These are phyloP conservation scores for Pythium angustatum DNA, from an alignment of 352 stramenopile genomes.

Conservation along the genomic window DNA sequence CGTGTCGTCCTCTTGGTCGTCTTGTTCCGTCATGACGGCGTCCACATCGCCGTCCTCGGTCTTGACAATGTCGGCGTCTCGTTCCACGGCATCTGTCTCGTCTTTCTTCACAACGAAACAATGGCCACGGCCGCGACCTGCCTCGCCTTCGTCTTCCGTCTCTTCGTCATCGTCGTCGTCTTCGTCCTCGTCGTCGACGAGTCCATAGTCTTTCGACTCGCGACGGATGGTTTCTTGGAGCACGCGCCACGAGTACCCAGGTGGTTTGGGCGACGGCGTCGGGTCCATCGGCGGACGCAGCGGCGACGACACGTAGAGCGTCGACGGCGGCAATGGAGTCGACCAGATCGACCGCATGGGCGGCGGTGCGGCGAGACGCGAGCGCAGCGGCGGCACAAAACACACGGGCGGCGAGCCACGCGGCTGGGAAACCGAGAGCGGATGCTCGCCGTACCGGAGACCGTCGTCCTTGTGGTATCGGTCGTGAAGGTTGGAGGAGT, in stretches of 20 bases:
- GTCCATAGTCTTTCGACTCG: slow-evolving; percentile 64
- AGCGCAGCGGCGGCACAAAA: slow-evolving; percentile 20
- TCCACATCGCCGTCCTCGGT: background rate
- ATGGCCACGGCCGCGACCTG: background rate
- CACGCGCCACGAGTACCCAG: slow-evolving; percentile 76
- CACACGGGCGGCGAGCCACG: too few species aligned
- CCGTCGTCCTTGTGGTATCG: slow-evolving; percentile 16
- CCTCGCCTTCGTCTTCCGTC: slow-evolving; percentile 20
- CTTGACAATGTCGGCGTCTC: background rate
- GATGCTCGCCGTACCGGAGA: slow-evolving; percentile 3
- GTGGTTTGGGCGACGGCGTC: slow-evolving; percentile 25
- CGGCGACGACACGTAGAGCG: background rate
- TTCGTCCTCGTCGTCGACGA: slow-evolving; percentile 48
- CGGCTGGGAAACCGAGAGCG: background rate
- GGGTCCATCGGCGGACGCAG: slow-evolving; percentile 4
- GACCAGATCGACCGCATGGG: slow-evolving; percentile 20
- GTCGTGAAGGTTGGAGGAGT: too few species aligned
- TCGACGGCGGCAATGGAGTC: background rate
- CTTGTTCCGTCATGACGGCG: background rate
- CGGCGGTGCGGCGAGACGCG: background rate
- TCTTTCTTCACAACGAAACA: slow-evolving; percentile 19
- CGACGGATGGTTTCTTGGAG: slow-evolving; percentile 72
- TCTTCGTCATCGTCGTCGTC: slow-evolving; percentile 31
- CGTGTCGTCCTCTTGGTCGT: background rate
- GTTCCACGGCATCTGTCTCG: background rate